A percentile compares a stretch with the other conserved stretches of the same genome.
Conservation (phyloP, 2,329 filamentous ascomycete genomes). For the Verticillium zaregamsianum region DNA sequence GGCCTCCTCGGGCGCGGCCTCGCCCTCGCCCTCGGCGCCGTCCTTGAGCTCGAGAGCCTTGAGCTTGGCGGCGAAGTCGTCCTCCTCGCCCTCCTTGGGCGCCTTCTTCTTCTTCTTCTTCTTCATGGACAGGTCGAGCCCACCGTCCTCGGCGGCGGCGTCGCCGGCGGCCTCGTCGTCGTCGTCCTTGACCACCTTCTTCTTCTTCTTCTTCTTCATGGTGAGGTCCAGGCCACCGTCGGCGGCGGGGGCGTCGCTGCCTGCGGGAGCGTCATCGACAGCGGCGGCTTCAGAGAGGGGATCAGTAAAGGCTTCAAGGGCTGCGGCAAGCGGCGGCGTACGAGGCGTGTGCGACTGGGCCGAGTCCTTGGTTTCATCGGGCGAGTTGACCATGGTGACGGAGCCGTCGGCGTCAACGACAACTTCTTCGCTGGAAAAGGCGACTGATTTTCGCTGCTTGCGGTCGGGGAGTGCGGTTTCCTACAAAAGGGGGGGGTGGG, state of each 20-base stretch:
- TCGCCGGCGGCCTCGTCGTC: constrained; percentile 44
- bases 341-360: constrained; percentile 74
- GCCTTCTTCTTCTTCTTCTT: constrained; percentile 80
- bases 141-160: constrained; percentile 45
- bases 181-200: constrained; percentile 51
- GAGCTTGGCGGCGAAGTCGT: constrained; percentile 57
- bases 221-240: constrained; percentile 48
- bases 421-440: constrained; percentile 83
- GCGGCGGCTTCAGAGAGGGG: constrained; percentile 31
- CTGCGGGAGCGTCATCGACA: constrained; percentile 10
- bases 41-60: constrained; percentile 52
- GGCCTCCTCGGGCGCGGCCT: constrained; percentile 42
- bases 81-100: constrained; percentile 58
- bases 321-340: constrained; percentile 57
- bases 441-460: constrained; percentile 87
- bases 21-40: constrained; percentile 64
- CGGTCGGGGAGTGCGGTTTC: constrained; percentile 38
- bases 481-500: constrained; percentile 2
- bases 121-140: constrained; percentile 59
- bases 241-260: constrained; percentile 50
- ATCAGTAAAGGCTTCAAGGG: constrained; percentile 53
- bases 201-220: constrained; percentile 75
- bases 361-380: constrained; percentile 73
- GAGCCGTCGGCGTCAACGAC: constrained; percentile 88
- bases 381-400: constrained; percentile 70